Evolutionary conservation across 371 early-diverging fungal genomes (phyloP).

Genomic region (Capniomyces stellatus): DNA sequence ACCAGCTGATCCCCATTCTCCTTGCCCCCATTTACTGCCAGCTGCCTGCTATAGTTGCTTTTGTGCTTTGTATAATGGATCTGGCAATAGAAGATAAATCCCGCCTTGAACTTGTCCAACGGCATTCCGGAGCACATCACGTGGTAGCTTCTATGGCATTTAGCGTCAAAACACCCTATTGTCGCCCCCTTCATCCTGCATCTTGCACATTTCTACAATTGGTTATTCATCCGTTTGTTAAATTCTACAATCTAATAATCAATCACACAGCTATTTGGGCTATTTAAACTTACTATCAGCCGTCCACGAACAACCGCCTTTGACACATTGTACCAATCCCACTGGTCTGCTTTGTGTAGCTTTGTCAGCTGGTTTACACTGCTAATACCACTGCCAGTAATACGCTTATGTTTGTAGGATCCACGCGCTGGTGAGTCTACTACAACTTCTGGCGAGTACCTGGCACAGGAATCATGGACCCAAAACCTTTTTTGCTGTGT

Average conservation of each 20-base stretch:
- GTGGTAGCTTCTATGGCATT: slow-evolving; percentile 70
- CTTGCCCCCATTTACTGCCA: background rate
- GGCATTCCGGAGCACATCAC: slow-evolving; percentile 60
- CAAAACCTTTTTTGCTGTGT: slow-evolving; percentile 34
- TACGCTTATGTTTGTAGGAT: too few relatives aligned
- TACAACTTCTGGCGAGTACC: slow-evolving; percentile 69
- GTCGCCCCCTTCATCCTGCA: slow-evolving; percentile 77
- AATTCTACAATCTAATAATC: too few relatives aligned
- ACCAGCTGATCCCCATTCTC: background rate
- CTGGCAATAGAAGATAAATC: slow-evolving; percentile 73
- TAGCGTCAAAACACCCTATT: slow-evolving; percentile 71
- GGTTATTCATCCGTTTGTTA: too few relatives aligned
- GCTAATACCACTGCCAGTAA: slow-evolving; percentile 4
- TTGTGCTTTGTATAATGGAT: slow-evolving; percentile 35
- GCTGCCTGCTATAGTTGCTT: slow-evolving; percentile 17
- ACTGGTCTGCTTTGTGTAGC: too few relatives aligned
- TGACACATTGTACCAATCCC: slow-evolving; percentile 83
- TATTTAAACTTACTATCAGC: too few relatives aligned
- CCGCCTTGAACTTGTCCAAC: slow-evolving; percentile 46
- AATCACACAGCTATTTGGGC: too few relatives aligned
- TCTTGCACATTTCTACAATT: slow-evolving; percentile 36
- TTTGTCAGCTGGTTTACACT: too few relatives aligned
- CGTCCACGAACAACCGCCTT: slow-evolving; percentile 55
- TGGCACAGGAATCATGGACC: slow-evolving; percentile 73
- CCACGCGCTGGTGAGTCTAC: slow-evolving; percentile 21